Conservation (phyloP, 23 red algal genomes). For the Chondrus crispus region DNA sequence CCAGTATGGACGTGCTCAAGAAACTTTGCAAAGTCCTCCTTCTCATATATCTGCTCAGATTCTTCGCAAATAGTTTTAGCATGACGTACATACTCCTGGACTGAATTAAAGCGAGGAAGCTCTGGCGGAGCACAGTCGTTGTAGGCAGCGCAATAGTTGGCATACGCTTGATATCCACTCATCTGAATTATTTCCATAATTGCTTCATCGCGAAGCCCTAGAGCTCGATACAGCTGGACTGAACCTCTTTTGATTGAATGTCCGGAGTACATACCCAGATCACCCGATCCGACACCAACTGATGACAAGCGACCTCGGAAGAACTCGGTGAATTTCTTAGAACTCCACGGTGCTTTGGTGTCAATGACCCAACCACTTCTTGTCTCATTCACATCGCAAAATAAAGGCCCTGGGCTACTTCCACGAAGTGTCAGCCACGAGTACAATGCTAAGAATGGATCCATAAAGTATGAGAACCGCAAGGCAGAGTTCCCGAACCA, state of each 20-base stretch:
- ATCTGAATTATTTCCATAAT: conserved; percentile 26
- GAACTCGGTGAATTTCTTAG: background rate
- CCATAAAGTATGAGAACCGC: background rate
- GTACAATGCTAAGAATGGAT: background rate
- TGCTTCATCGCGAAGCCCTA: background rate
- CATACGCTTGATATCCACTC: background rate
- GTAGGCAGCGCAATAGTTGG: conserved; percentile 1
- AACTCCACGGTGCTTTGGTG: background rate
- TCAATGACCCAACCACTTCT: background rate
- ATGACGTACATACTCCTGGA: background rate
- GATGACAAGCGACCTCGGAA: background rate
- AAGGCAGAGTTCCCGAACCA: background rate
- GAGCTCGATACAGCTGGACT: background rate
- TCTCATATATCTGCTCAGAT: no score
- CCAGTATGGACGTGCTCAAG: no score
- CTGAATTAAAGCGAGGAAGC: background rate
- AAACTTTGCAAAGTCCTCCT: no score
- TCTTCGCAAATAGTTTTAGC: conserved; percentile 13
- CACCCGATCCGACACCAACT: background rate
- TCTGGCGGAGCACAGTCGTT: background rate
- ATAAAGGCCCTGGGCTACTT: background rate
- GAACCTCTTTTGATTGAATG: background rate
- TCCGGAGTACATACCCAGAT: background rate
- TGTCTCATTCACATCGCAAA: background rate
- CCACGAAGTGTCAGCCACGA: background rate